Conservation (phyloP, 2,329 filamentous ascomycete genomes). For the Ophioceras dolichostomum region DNA sequence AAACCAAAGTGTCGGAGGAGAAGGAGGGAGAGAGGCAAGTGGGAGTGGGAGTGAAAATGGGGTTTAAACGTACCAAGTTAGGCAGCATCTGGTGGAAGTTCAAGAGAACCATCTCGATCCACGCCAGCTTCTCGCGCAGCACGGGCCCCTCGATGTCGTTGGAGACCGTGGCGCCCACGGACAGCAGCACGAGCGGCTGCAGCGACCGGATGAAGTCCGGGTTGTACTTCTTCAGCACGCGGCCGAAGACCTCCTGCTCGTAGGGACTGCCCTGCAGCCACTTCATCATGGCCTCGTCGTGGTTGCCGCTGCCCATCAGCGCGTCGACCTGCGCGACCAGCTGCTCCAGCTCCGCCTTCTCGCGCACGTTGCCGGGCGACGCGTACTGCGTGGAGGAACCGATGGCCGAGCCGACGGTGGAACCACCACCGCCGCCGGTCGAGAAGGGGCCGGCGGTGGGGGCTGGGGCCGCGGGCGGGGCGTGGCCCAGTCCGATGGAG, state of each 20-base stretch:
- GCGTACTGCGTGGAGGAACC: slow-evolving; percentile 15
- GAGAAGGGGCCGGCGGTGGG: background rate
- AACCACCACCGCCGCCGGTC: too few species aligned
- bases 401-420: background rate
- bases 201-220: slow-evolving; percentile 42
- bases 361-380: slow-evolving; percentile 27
- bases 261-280: slow-evolving; percentile 52
- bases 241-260: slow-evolving; percentile 50
- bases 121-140: slow-evolving; percentile 42
- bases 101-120: slow-evolving; percentile 48
- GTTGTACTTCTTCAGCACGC: slow-evolving; percentile 37
- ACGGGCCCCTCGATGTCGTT: slow-evolving; percentile 41
- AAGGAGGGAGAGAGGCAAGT: background rate
- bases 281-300: slow-evolving; percentile 50
- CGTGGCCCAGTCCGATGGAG: slow-evolving; percentile 11
- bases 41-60: background rate
- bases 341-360: slow-evolving; percentile 42
- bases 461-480: slow-evolving; percentile 18
- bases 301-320: slow-evolving; percentile 47
- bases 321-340: slow-evolving; percentile 47
- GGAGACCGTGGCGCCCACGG: slow-evolving; percentile 51
- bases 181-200: slow-evolving; percentile 49
- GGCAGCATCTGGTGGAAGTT: slow-evolving; percentile 35
- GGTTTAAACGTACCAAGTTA: slow-evolving; percentile 32
- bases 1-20: too few species aligned